Conservation (phyloP, 257 asterid genomes). For the Asclepias syriaca region DNA sequence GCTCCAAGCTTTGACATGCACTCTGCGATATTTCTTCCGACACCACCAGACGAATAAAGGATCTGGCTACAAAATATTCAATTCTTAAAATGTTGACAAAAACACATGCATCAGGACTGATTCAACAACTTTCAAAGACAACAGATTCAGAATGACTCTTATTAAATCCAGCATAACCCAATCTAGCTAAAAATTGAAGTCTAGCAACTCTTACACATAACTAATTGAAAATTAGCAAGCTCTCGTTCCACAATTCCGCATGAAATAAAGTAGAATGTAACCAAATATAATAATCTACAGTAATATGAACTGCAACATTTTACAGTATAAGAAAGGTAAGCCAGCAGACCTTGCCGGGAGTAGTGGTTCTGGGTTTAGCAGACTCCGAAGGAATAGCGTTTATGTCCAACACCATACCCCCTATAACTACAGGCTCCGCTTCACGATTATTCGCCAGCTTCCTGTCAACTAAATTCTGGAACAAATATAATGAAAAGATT, state of each 20-base stretch:
- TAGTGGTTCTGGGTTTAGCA: constrained; percentile 73
- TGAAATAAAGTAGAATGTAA: background rate
- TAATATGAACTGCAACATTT: background rate
- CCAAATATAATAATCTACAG: background rate
- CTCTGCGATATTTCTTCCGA: constrained; percentile 90
- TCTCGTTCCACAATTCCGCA: background rate
- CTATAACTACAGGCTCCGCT: constrained; percentile 62
- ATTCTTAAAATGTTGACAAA: background rate
- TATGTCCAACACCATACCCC: constrained; percentile 93
- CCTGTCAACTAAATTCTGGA: constrained; percentile 17
- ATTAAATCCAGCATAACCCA: background rate
- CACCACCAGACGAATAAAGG: constrained; percentile 71
- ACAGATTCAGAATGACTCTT: background rate
- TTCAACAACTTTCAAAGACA: background rate
- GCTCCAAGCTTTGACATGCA: constrained; percentile 93
- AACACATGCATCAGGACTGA: background rate
- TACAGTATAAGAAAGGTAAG: background rate
- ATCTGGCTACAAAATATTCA: constrained; percentile 44
- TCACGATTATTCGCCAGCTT: constrained; percentile 11
- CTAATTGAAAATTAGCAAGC: background rate
- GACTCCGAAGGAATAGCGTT: constrained; percentile 55
- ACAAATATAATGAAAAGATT: background rate
- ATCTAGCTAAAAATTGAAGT: background rate
- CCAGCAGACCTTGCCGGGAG: constrained; percentile 76
- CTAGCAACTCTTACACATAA: background rate